Evolutionary conservation across 306 rosid genomes (phyloP), one percentile per base, ranked within the genome.

Genomic region (Elaeagnus macrophylla): DNA sequence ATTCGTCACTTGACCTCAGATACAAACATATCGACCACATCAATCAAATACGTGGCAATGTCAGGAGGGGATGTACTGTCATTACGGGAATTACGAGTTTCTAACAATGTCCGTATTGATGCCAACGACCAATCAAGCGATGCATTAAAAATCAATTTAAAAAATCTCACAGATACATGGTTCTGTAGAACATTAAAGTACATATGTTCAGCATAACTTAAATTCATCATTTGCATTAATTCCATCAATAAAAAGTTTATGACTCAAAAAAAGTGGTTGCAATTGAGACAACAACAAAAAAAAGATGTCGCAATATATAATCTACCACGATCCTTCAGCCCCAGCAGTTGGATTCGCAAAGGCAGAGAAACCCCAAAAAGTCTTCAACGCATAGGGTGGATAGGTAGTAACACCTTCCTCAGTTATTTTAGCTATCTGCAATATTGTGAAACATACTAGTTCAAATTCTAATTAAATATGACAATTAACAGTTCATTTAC

Each of bases 241-340:
- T 50, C 51, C 36, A 37, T 47, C 53, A 2, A 37, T 11, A 32
- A 5, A 5, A 25, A 25, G 32, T 25, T 25, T 25, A 25, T 2
- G 32, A 25, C 32, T 25, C 32, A 25, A 25, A 25, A 25, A 25
- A 25, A 5, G 32, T 25, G 4, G 32, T 25, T 25, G 36, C 54
- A 47, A 35, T n/a, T 3, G 10, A 58, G 5, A 41, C 10, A 36
- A 7, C 52, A 42, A 8, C 0, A 15, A 8, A 60, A 63, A 50
- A 42, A 18, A 0, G 7, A 2, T 25, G 32, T 25, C 16, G 52
- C 47, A 15, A 12, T 12, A 0, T 16, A 16, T 53, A 43, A 54
- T 35, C 81, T 88, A 88, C 94, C 96, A 88, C 46, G 94, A 84
- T 17, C 96, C 96, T 72, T 84, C 96, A 10, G 94, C 94, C 36